Base-by-base conservation (phyloP, 1,139 yeast genomes). In the Pneumocystis oryctolagi region DNA sequence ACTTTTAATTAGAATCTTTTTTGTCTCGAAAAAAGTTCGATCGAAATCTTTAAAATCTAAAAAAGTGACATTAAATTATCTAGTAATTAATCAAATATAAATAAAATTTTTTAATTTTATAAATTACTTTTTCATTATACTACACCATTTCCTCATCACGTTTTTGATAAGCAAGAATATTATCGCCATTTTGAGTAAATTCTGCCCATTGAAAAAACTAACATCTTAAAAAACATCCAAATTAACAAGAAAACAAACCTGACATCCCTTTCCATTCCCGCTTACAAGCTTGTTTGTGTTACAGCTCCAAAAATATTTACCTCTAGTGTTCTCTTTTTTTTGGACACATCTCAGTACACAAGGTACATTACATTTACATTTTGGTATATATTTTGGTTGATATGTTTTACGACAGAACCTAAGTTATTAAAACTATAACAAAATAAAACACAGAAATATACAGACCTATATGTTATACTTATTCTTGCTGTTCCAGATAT, bases 381-480 rank as follows among this genome's bases (percentile, higher is more conserved):
- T 69, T 0, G 89, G 89, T 2, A 77, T 66, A 28, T 74, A 69
- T 0, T 74, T 70, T 0, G 72, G 65, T 61, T 67, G 74, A 73
- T 40, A 73, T 64, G 53, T 76, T 66, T 67, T 64, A 9, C 79
- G 77, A 65, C 78, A 80, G 76, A 79, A 77, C 42, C 94, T 47
- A 25, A 12, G 20, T 12, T 16, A 47, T 47, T 47, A 25, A 47
- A 47, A 3, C 5, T 12, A 25, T 2, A 47, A 32, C n/a, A 37
- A 37, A 37, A 47, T 12, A 25, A 47, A 9, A 25, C 14, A n/a
- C n/a, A 47, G 14, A 37, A 47, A 47, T 47, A 18, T 40, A 25
- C 31, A 9, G 25, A 47, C 55, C 55, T 73, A 69, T 80, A 85
- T 0, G 94, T 86, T 59, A 86, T 71, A 68, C 83, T 85, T 67